Conservation (phyloP, 2,329 filamentous ascomycete genomes). For the Aspergillus eucalypticola region DNA sequence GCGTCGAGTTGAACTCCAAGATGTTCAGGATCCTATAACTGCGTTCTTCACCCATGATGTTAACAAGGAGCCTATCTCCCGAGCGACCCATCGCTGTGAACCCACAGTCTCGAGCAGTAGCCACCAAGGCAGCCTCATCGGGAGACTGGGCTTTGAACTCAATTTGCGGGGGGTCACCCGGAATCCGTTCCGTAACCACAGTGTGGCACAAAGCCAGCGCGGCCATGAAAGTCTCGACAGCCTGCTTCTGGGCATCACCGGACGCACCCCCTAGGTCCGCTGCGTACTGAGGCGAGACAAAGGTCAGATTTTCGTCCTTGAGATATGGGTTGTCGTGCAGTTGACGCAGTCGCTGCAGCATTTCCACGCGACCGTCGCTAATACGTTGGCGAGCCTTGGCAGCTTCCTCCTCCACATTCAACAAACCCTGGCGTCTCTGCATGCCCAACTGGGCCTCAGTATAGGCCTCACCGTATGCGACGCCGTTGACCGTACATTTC, state of each 20-base stretch:
- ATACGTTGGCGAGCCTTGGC: conserved; percentile 7
- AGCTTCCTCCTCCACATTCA: conserved; percentile 8
- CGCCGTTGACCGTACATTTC: conserved; percentile 59
- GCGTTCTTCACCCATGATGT: conserved; percentile 7
- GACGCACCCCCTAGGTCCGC: conserved; percentile 3
- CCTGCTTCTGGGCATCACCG: conserved; percentile 3
- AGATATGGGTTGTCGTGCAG: conserved; percentile 7
- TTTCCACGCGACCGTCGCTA: conserved; percentile 3
- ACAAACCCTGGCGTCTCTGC: conserved; percentile 2
- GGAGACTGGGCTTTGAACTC: conserved; percentile 8
- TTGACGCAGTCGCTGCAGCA: conserved; percentile 4
- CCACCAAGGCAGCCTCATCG: conserved; percentile 5
- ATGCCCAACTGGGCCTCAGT: conserved; percentile 5
- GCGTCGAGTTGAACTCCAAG: conserved; percentile 6
- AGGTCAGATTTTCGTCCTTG: conserved; percentile 3
- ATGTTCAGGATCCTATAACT: conserved; percentile 5
- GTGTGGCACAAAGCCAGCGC: conserved; percentile 6
- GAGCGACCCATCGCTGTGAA: conserved; percentile 2
- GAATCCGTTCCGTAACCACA: conserved; percentile 4
- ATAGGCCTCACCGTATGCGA: conserved; percentile 6
- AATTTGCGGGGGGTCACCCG: conserved; percentile 7
- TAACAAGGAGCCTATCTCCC: background rate
- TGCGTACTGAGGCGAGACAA: conserved; percentile 1
- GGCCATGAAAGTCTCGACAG: background rate
- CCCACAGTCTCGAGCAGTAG: conserved; percentile 6